Evolutionary conservation across 306 rosid genomes (phyloP).

Genomic region (Trifolium repens): DNA sequence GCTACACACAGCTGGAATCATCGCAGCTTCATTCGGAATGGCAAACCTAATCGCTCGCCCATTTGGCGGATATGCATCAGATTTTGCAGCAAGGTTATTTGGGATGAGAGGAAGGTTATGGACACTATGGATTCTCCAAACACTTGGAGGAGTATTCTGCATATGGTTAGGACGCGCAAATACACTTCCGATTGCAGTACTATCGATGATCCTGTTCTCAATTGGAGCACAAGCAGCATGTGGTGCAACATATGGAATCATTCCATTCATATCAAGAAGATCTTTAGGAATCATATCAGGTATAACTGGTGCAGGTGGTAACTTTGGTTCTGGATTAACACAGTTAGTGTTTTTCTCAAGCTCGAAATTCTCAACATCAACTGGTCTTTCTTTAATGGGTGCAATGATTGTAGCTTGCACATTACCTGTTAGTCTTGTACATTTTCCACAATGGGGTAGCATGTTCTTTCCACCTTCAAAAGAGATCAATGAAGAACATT

Average conservation of each 20-base stretch:
- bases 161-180: conserved; percentile 84
- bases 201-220: conserved; percentile 86
- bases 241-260: conserved; percentile 85
- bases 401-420: conserved; percentile 78
- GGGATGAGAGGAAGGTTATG: conserved; percentile 93
- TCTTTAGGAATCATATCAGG: conserved; percentile 83
- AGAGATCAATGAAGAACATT: conserved; percentile 57
- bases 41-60: conserved; percentile 86
- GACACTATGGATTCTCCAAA: conserved; percentile 84
- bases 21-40: conserved; percentile 92
- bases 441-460: conserved; percentile 95
- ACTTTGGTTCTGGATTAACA: conserved; percentile 85
- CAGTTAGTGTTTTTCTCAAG: conserved; percentile 78
- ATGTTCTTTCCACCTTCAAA: conserved; percentile 79
- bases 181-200: conserved; percentile 63
- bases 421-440: conserved; percentile 69
- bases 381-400: conserved; percentile 77
- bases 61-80: conserved; percentile 78
- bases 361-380: conserved; percentile 52
- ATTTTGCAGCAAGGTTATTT: conserved; percentile 57
- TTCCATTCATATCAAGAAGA: conserved; percentile 82
- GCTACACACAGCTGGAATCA: conserved; percentile 86
- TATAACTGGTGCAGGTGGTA: conserved; percentile 83
- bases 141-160: conserved; percentile 78
- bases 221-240: conserved; percentile 94